Evolutionary conservation across 1,284 basidiomycete genomes (phyloP), one percentile per base, ranked within the genome.

Genomic region (Ceratobasidium sp.): DNA sequence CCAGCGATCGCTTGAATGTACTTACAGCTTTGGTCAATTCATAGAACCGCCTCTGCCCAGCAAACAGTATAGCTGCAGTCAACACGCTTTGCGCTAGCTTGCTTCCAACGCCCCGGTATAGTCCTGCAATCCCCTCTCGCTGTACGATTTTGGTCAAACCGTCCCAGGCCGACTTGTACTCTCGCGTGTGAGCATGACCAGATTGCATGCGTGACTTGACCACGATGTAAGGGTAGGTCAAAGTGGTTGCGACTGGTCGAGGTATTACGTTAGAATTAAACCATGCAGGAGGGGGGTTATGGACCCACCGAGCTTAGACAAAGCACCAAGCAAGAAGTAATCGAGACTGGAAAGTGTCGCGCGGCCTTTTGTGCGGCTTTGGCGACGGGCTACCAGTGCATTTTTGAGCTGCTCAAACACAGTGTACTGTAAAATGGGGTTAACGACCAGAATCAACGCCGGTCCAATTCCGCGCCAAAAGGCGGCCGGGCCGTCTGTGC

Each of bases 401-500:
- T 96, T 96, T 86, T 95, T 95, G 77, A 98, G 85, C 81, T 97
- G 93, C 82, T 93, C 92, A 76, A 90, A 98, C 0, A 92, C 88
- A 7, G 93, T 96, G 80, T 95, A 96, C 81, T 88, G 88, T 53
- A 99, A 86, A 43, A 99, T 93, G 8, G 98, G 98, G 82, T 99
- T 99, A 79, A 96, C 89, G 79, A 98, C 96, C 56, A 99, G 86
- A 43, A 96, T 88, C 66, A 99, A 85, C 19, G 97, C 96, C 1
- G 98, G 96, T 0, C 96, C 95, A 51, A 99, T 88, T n/a, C 98
- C 98, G 69, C 95, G 88, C 92, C 94, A 98, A 80, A 99, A 92
- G 0, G 92, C 96, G 24, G 86, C 81, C 24, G 89, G 78, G 13
- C 97, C 97, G 80, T 92, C 93, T 77, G 91, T 90, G 68, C 88